These are phyloP conservation scores for Alternaria incomplexa DNA, from an alignment of 2,329 filamentous ascomycete species.

Conservation along the genomic window DNA sequence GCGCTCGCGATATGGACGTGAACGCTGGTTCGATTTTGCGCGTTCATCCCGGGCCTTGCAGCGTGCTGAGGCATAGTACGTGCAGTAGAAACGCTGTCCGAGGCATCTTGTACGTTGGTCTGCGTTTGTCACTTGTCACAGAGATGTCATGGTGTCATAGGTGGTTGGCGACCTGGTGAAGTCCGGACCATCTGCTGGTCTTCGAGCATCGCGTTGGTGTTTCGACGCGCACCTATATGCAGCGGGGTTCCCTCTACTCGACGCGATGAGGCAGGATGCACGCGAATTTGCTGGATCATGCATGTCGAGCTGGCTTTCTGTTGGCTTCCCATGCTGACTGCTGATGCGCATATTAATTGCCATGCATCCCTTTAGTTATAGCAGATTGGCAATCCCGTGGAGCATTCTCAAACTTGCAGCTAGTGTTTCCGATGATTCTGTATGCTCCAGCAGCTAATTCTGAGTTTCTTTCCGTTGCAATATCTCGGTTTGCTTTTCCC, in stretches of 20 bases:
- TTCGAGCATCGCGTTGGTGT: conserved; percentile 17
- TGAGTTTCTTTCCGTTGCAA: background rate
- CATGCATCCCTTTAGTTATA: background rate
- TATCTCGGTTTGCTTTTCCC: background rate
- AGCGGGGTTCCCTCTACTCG: conserved; percentile 20
- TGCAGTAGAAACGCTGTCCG: background rate
- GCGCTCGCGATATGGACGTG: conserved; percentile 5
- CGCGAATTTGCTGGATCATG: conserved; percentile 19
- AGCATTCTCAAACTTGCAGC: background rate
- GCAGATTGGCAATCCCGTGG: background rate
- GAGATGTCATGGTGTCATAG: conserved; percentile 4
- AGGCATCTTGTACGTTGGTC: background rate
- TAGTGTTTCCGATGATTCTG: background rate
- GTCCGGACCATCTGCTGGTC: conserved; percentile 5
- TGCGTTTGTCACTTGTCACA: background rate
- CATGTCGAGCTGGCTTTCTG: conserved; percentile 1
- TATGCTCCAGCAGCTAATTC: background rate
- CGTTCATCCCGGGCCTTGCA: conserved; percentile 15
- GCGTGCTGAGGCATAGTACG: conserved; percentile 1
- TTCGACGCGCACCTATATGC: conserved; percentile 26
- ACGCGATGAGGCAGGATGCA: conserved; percentile 37
- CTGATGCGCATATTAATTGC: background rate
- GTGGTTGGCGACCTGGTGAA: conserved; percentile 2
- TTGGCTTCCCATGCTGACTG: conserved; percentile 6
- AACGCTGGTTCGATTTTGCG: conserved; percentile 10